These are phyloP conservation scores for Ogataea nakhonphanomensis DNA, from an alignment of 805 yeast species.

Conservation along the genomic window DNA sequence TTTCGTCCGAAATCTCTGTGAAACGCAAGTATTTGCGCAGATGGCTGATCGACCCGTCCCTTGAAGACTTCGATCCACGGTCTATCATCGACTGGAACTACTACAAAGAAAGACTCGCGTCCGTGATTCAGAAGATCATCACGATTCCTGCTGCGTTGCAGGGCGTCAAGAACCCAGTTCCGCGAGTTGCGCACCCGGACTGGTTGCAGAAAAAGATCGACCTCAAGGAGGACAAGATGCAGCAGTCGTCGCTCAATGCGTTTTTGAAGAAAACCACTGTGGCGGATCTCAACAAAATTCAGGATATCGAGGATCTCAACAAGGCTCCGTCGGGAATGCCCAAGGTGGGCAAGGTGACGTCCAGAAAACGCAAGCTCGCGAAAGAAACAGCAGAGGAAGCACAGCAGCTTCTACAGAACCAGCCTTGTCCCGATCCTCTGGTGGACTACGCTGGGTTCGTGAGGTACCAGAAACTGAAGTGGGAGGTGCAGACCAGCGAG, in stretches of 20 bases:
- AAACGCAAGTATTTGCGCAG: constrained; percentile 73
- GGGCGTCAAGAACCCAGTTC: constrained; percentile 84
- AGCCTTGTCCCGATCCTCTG: constrained; percentile 60
- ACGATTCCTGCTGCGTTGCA: constrained; percentile 98
- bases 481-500: constrained; percentile 76
- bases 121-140: constrained; percentile 90
- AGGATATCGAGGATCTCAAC: constrained; percentile 77
- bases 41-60: constrained; percentile 79
- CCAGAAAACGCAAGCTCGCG: constrained; percentile 34
- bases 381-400: constrained; percentile 43
- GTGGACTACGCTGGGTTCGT: constrained; percentile 69
- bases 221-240: constrained; percentile 58
- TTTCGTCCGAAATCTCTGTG: constrained; percentile 72
- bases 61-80: constrained; percentile 83
- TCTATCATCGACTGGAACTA: constrained; percentile 90
- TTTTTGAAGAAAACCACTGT: constrained; percentile 50
- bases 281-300: constrained; percentile 37
- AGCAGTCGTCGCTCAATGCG: constrained; percentile 61
- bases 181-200: constrained; percentile 89
- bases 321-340: constrained; percentile 25
- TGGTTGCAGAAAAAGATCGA: constrained; percentile 76
- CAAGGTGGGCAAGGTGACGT: constrained; percentile 37
- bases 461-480: constrained; percentile 76
- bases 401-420: constrained; percentile 44
- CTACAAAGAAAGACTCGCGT: constrained; percentile 84